Evolutionary conservation across 306 rosid genomes (phyloP).

Genomic region (Calophaca sinica): DNA sequence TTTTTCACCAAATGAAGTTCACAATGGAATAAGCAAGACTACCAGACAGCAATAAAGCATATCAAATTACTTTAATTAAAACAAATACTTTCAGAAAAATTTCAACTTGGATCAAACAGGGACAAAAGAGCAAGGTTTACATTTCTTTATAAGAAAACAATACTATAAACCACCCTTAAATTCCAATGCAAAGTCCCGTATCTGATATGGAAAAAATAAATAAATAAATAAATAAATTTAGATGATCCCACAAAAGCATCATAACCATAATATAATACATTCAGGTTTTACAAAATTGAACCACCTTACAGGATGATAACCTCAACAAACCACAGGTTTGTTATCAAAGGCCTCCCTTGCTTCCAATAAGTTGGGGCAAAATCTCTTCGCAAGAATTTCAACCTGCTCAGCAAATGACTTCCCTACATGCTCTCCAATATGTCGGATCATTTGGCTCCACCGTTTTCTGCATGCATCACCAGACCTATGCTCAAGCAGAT

Average conservation of each 20-base stretch:
- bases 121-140: too few relatives aligned
- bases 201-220: too few relatives aligned
- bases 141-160: background rate
- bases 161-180: too few relatives aligned
- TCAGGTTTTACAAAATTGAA: background rate
- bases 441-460: constrained; percentile 78
- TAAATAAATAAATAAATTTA: background rate
- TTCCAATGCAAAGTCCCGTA: too few relatives aligned
- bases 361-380: constrained; percentile 59
- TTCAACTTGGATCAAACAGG: too few relatives aligned
- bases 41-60: background rate
- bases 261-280: background rate
- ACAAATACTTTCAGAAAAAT: background rate
- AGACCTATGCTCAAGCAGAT: constrained; percentile 68
- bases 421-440: constrained; percentile 61
- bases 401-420: constrained; percentile 81
- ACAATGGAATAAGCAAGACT: background rate
- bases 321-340: constrained; percentile 56
- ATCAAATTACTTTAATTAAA: background rate
- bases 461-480: constrained; percentile 79
- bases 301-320: background rate
- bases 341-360: constrained; percentile 65
- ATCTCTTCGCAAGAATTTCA: constrained; percentile 70
- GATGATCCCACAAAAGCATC: constrained; percentile 14
- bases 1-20: constrained; percentile 5